Evolutionary conservation across 805 yeast genomes (phyloP).

Genomic region (Starmera quercuum): DNA sequence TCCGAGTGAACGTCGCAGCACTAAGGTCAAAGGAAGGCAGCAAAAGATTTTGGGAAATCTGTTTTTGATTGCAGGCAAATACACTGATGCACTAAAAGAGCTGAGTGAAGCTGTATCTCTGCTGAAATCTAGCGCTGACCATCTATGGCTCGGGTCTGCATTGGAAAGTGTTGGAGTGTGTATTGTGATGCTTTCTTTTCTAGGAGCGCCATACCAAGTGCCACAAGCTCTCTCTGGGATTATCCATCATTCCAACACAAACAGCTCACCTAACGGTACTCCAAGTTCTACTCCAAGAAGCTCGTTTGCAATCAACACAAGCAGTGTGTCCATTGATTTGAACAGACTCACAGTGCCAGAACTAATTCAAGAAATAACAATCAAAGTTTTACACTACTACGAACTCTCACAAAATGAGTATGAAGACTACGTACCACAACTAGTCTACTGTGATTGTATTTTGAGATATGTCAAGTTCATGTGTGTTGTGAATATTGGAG

Average conservation of each 20-base stretch:
- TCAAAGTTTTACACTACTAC: conserved; percentile 35
- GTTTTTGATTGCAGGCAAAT: conserved; percentile 72
- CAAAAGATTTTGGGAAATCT: conserved; percentile 70
- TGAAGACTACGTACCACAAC: conserved; percentile 76
- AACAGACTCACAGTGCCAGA: conserved; percentile 23
- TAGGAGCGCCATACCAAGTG: conserved; percentile 42
- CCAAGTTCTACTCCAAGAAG: conserved; percentile 5
- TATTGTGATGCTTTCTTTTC: conserved; percentile 48
- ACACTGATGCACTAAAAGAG: conserved; percentile 59
- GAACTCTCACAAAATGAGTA: conserved; percentile 44
- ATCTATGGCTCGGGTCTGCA: conserved; percentile 83
- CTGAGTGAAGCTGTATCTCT: conserved; percentile 66
- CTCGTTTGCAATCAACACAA: conserved; percentile 1
- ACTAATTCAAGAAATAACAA: conserved; percentile 29
- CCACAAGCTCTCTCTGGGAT: conserved; percentile 24
- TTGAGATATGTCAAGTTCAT: conserved; percentile 57
- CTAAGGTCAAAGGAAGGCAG: conserved; percentile 63
- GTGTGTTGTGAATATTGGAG: conserved; percentile 42
- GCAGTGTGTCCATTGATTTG: conserved; percentile 9
- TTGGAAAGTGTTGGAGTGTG: conserved; percentile 76
- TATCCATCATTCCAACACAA: conserved; percentile 23
- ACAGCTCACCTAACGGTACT: conserved; percentile 2
- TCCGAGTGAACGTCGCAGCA: conserved; percentile 26
- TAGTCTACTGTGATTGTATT: conserved; percentile 67
- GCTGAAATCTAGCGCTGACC: conserved; percentile 59